Evolutionary conservation across 1,284 basidiomycete genomes (phyloP), one percentile per base, ranked within the genome.

Genomic region (Ustilago xerochloae): DNA sequence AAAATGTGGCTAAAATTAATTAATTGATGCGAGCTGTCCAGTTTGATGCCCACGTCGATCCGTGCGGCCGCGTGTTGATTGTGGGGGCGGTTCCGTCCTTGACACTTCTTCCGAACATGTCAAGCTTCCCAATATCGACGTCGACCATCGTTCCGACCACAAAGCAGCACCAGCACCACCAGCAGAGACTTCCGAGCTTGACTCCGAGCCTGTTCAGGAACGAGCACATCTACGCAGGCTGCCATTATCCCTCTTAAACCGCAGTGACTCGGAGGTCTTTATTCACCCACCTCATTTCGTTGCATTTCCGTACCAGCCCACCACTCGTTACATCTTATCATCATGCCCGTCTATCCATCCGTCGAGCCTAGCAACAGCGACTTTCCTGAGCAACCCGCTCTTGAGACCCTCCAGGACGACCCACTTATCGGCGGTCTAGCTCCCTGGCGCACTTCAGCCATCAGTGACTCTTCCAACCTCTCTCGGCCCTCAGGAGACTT

Each of bases 261-360:
- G n/a, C n/a, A n/a, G n/a, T n/a, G n/a, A n/a, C n/a, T n/a, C n/a
- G n/a, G n/a, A n/a, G n/a, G n/a, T n/a, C 38, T 22, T 22, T 43
- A 13, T 13, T 12, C 8, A 7, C 26, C 22, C 22, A 43, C 8
- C 41, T 43, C 22, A 18, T 43, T 24, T 28, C 20, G 9, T 13
- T 43, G 13, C 22, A 43, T 43, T 16, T n/a, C 38, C 20, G 9
- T n/a, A 5, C 29, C 16, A 16, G 12, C 28, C 28, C 38, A 43
- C 28, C 28, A 10, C 29, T 18, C 10, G 5, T 29, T 9, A 10
- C 16, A 7, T 16, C 16, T 13, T 32, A 16, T 22, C 43, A 38
- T 18, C 22, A 77, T 77, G 75, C 75, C 75, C 29, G 57, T 74
- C 38, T 77, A 77, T 36, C 75, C 75, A 1, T 48, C 65, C 0